Base-by-base conservation (phyloP, 768 basidiomycete species). In the Nevesoporus exiguus region DNA sequence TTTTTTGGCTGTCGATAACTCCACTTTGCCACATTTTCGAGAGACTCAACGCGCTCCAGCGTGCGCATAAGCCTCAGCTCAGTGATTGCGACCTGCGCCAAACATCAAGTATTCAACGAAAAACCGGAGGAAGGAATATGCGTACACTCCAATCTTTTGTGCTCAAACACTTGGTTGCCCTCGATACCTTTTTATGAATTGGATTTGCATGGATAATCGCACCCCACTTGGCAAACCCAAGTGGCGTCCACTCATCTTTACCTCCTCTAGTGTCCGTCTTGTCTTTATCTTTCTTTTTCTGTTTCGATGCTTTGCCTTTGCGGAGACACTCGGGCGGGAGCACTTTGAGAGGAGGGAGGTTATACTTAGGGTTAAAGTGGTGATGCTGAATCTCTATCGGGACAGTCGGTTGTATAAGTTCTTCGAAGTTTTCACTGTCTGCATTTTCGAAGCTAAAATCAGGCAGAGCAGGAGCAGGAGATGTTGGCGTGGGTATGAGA, bases 1-100 rank as follows among this genome's bases (percentile, higher is more conserved):
- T 94, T 96, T 72, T 96, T 98, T 10, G 94, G 93, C 65, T 99
- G 97, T 49, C 96, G 76, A 62, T 96, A 91, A 60, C 89, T 88
- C 96, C 97, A 99, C 33, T 83, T 76, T 4, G 85, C 86, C 11
- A 80, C 80, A 25, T 82, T 79, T 69, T 97, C 95, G 54, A 98
- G 78, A 27, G 75, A 69, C 55, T 98, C 94, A 45, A 99, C 85
- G 11, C 88, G 80, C 44, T 95, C 92, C 58, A 97, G 77, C 1
- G 92, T 84, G 39, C 90, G 83, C 30, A 89, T 70, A 31, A 95
- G 77, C 56, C 86, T 79, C 54, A 96, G 65, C 65, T 98, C 95
- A 17, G 79, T 75, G 66, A 89, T 83, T 1, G 90, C 92, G 43
- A 93, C 78, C 88, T 92, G 62, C 51, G 59, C 58, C 51, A 46